Percentiles rank a stretch among this genome's conserved stretches.
Evolutionary conservation across 768 basidiomycete genomes (phyloP).

Genomic region (Naganishia kalamii): DNA sequence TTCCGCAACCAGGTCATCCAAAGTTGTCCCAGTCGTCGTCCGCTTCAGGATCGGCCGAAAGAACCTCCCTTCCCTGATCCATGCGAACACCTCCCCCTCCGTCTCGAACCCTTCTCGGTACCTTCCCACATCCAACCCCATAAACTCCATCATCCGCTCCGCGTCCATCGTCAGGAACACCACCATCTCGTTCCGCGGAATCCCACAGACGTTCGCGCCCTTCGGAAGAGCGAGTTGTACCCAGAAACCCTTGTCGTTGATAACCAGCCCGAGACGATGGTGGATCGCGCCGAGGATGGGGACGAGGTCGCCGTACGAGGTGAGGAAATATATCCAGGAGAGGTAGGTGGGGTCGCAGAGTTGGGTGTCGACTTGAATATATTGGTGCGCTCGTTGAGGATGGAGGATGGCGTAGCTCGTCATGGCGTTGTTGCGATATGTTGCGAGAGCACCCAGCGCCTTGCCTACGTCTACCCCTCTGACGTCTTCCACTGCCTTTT

Average conservation of each 20-base stretch:
- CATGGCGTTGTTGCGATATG: slow-evolving; percentile 54
- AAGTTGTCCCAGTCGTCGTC: not conserved
- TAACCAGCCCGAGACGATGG: not conserved
- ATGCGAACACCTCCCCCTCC: not conserved
- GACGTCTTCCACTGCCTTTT: not conserved
- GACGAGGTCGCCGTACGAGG: slow-evolving; percentile 65
- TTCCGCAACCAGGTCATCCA: no score
- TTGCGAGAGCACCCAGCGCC: slow-evolving; percentile 52
- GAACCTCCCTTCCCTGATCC: not conserved
- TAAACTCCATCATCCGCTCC: slow-evolving; percentile 6
- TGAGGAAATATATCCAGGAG: slow-evolving; percentile 55
- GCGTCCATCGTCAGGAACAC: not conserved
- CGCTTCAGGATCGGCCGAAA: not conserved
- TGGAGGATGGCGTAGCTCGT: slow-evolving; percentile 61
- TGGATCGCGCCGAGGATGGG: slow-evolving; percentile 60
- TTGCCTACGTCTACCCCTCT: slow-evolving; percentile 36
- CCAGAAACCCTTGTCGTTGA: slow-evolving; percentile 16
- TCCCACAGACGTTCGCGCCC: not conserved
- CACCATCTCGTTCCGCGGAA: slow-evolving; percentile 4
- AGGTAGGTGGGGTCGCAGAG: slow-evolving; percentile 56
- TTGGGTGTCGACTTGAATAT: slow-evolving; percentile 60
- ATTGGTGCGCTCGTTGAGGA: slow-evolving; percentile 41
- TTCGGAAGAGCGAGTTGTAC: not conserved
- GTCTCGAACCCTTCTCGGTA: not conserved
- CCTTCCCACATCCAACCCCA: not conserved